Conservation (phyloP, 208 protist species). For the Trypanosoma lewisi region DNA sequence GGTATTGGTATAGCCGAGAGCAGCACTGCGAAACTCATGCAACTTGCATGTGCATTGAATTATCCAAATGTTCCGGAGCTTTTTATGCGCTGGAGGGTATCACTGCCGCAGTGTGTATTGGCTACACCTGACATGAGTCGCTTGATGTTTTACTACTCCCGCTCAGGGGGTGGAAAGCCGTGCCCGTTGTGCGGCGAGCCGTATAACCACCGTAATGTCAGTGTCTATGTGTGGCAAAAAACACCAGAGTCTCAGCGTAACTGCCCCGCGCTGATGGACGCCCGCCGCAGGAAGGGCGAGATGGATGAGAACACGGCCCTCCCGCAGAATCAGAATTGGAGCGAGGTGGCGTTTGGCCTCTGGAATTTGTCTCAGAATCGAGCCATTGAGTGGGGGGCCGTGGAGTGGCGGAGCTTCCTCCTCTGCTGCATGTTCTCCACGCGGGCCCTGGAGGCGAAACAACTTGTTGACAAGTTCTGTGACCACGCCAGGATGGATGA, state of each 20-base stretch:
- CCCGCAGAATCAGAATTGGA: conserved; percentile 83
- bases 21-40: conserved; percentile 89
- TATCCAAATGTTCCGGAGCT: conserved; percentile 76
- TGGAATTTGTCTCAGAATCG: conserved; percentile 63
- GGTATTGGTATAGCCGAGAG: conserved; percentile 81
- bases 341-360: conserved; percentile 58
- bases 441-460: conserved; percentile 60
- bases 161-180: conserved; percentile 70
- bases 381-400: conserved; percentile 77
- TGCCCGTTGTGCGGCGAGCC: conserved; percentile 81
- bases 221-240: conserved; percentile 78
- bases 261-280: conserved; percentile 66
- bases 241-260: conserved; percentile 80
- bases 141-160: conserved; percentile 85
- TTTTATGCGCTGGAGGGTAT: conserved; percentile 78
- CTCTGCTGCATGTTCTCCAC: conserved; percentile 82
- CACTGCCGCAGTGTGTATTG: conserved; percentile 82
- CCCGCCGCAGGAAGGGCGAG: conserved; percentile 66
- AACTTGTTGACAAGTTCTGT: conserved; percentile 53
- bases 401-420: conserved; percentile 87
- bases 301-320: conserved; percentile 62
- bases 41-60: conserved; percentile 86
- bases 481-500: conserved; percentile 63
- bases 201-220: conserved; percentile 86
- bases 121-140: conserved; percentile 89